Base-by-base conservation (phyloP, 2,329 filamentous ascomycete species). In the Macroventuria anomochaeta region DNA sequence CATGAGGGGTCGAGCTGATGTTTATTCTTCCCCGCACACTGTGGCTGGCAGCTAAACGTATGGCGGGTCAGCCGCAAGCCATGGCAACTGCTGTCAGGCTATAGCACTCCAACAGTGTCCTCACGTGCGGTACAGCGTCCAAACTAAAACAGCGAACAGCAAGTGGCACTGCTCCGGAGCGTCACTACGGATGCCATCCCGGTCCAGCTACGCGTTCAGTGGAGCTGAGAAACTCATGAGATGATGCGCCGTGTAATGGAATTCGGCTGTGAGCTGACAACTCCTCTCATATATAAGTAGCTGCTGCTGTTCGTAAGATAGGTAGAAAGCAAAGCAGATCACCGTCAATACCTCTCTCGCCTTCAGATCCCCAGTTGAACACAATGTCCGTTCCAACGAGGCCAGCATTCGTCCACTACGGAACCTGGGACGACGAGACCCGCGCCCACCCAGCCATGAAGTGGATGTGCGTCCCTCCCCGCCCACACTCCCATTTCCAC, bases 381-480 rank as follows among this genome's bases (percentile, higher is more conserved):
- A 31, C 17, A 23, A 60, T 60, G 57, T 53, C 57, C 10, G 55
- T 53, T 43, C 40, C 43, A 13, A 60, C 50, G 10, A 46, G 52
- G 36, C 57, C 54, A 23, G 57, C 57, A 8, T 60, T 57, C 13
- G 31, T 57, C 8, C 51, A 60, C 40, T 46, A 43, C 25, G 50
- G 54, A 4, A 31, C 46, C 36, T 60, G 54, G 54, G 51, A 51
- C 25, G 47, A 55, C 18, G 31, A 40, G n/a, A 52, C 54, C 10
- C 57, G 57, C n/a, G 20, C 39, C 10, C 57, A 60, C n/a, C 46
- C 47, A 40, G 44, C 34, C 28, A 57, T 60, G 57, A 53, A 57
- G 15, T 60, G 57, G 57, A 57, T 60, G 54, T 57, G 21, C 12
- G 43, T 33, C n/a, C 21, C 25, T 12, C 3, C 10, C 3, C 18